Conservation (phyloP, 176 grass and related monocot genomes). For the Hordeum vulgare region MorexV3_pseudomolecules_assembly NC_058518.1:390383001-390383500, state of each 20-base stretch:
- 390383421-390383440: neutral
- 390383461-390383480: constrained; percentile 30
- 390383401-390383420: neutral
- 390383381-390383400: constrained; percentile 29
- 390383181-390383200: neutral
- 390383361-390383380: constrained; percentile 12
- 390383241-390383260: constrained; percentile 37
- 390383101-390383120: constrained; percentile 73
- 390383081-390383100: constrained; percentile 98
- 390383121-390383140: constrained; percentile 41
- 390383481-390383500: constrained; percentile 67
- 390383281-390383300: neutral
- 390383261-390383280: constrained; percentile 36
- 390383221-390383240: constrained; percentile 47
- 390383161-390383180: constrained; percentile 8
- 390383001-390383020: constrained; percentile 28
- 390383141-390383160: neutral
- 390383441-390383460: constrained; percentile 43
- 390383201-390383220: constrained; percentile 33
- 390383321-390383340: neutral
- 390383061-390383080: constrained; percentile 98
- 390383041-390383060: constrained; percentile 97
- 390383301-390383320: neutral
- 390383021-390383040: constrained; percentile 96
- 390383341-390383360: constrained; percentile 33